Conservation (phyloP, 2,329 filamentous ascomycete species). For the Pseudogymnoascus sp. region DNA sequence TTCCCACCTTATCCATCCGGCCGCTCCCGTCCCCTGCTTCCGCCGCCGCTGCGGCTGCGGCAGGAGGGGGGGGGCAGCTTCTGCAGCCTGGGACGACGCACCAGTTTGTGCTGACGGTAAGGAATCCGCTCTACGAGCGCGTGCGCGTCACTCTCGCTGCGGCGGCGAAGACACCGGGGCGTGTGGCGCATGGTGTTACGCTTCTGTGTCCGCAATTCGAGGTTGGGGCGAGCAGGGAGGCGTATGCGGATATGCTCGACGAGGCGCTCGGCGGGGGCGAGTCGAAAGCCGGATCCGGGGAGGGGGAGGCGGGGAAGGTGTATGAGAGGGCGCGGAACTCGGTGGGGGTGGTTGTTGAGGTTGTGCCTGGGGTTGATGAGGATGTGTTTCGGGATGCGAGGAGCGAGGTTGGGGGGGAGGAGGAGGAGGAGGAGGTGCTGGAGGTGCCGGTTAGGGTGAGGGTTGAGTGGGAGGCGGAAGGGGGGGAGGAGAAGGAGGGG, state of each 20-base stretch:
- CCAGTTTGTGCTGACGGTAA: conserved; percentile 83
- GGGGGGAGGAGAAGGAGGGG: too few species aligned
- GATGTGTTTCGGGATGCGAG: conserved; percentile 24
- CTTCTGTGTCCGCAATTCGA: conserved; percentile 92
- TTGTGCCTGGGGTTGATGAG: conserved; percentile 55
- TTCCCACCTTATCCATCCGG: conserved; percentile 71
- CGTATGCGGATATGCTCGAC: conserved; percentile 72
- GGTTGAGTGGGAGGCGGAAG: too few species aligned
- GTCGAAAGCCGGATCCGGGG: conserved; percentile 33
- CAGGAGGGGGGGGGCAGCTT: conserved; percentile 25
- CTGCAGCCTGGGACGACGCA: conserved; percentile 49
- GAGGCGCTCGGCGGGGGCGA: conserved; percentile 54
- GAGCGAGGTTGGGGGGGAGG: conserved; percentile 20
- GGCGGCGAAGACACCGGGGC: conserved; percentile 67
- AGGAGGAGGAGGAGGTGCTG: conserved; percentile 53
- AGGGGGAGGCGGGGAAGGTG: conserved; percentile 84
- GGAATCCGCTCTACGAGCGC: conserved; percentile 87
- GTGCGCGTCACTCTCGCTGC: conserved; percentile 84
- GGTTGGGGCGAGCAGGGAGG: conserved; percentile 64
- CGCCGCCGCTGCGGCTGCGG: conserved; percentile 21
- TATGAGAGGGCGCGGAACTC: conserved; percentile 92
- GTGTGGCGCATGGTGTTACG: conserved; percentile 72
- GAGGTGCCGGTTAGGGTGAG: conserved; percentile 94
- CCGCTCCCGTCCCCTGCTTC: conserved; percentile 39
- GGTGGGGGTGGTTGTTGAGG: conserved; percentile 88